These are phyloP conservation scores for Globisporangium takayamanum DNA, from an alignment of 352 stramenopile species.

Conservation along the genomic window DNA sequence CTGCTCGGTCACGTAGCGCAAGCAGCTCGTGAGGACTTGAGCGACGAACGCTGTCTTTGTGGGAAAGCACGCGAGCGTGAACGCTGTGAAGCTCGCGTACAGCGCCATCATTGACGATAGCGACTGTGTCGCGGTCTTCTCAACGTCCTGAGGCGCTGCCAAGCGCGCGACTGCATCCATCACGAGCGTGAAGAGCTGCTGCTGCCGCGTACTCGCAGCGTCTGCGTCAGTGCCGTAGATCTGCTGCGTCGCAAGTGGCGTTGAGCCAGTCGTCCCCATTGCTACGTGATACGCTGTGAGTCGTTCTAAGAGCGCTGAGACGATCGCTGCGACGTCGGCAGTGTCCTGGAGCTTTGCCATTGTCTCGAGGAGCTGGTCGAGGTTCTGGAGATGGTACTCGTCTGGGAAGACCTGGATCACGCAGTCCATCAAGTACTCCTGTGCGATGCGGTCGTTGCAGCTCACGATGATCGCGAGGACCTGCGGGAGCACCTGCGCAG, in stretches of 20 bases:
- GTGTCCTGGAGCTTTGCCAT: slow-evolving; percentile 85
- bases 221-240: slow-evolving; percentile 6
- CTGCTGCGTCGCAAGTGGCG: slow-evolving; percentile 1
- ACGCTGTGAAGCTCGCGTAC: slow-evolving; percentile 48
- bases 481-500: slow-evolving; percentile 82
- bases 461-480: slow-evolving; percentile 93
- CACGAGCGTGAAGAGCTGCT: slow-evolving; percentile 17
- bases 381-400: slow-evolving; percentile 96
- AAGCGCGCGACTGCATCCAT: slow-evolving; percentile 12
- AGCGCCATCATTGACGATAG: slow-evolving; percentile 30
- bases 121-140: not conserved
- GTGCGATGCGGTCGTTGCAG: slow-evolving; percentile 94
- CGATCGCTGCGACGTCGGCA: slow-evolving; percentile 88
- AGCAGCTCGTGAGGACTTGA: slow-evolving; percentile 22
- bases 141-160: not conserved
- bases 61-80: slow-evolving; percentile 31
- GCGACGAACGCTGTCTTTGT: slow-evolving; percentile 20
- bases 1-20: slow-evolving; percentile 24
- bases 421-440: slow-evolving; percentile 98
- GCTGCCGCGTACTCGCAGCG: slow-evolving; percentile 7
- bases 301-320: slow-evolving; percentile 92
- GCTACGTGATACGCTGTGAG: slow-evolving; percentile 86
- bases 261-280: slow-evolving; percentile 1
- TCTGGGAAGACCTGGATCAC: slow-evolving; percentile 98
- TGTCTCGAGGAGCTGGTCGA: slow-evolving; percentile 85